Conservation (phyloP, 129 eudicot genomes). For the Daucus carota region DNA sequence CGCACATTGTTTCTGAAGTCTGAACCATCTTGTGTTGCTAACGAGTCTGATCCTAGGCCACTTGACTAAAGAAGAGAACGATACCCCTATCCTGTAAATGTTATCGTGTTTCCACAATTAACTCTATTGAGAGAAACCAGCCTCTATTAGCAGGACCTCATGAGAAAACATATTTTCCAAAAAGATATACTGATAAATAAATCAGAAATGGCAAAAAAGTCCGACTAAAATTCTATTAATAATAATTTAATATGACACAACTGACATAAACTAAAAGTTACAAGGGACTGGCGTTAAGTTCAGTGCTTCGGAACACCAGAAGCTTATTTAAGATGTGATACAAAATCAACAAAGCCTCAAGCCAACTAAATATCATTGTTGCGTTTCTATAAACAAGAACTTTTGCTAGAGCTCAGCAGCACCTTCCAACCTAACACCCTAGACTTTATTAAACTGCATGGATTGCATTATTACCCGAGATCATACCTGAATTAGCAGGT, state of each 20-base stretch:
- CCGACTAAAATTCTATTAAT: neutral
- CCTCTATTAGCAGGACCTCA: no score
- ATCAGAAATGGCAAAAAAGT: neutral
- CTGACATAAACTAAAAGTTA: neutral
- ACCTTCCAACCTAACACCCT: conserved; percentile 26
- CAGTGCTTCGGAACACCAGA: conserved; percentile 9
- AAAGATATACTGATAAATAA: neutral
- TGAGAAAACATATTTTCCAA: no score
- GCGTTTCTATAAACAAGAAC: conserved; percentile 35
- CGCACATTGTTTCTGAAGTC: no score
- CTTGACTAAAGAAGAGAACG: no score
- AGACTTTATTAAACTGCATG: conserved; percentile 52
- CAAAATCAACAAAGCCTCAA: conserved; percentile 17
- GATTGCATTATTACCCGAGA: conserved; percentile 52
- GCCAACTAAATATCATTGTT: conserved; percentile 28
- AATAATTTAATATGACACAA: neutral
- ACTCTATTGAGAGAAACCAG: no score
- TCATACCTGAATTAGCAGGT: conserved; percentile 37
- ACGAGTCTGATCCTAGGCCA: no score
- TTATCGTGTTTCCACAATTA: no score
- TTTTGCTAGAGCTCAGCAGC: conserved; percentile 20
- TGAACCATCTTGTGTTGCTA: no score
- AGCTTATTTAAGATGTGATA: conserved; percentile 12
- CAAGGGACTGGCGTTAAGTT: conserved; percentile 10
- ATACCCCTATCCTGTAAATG: no score